These are phyloP conservation scores for Arctium lappa DNA, from an alignment of 129 eudicot species.

Conservation along the genomic window DNA sequence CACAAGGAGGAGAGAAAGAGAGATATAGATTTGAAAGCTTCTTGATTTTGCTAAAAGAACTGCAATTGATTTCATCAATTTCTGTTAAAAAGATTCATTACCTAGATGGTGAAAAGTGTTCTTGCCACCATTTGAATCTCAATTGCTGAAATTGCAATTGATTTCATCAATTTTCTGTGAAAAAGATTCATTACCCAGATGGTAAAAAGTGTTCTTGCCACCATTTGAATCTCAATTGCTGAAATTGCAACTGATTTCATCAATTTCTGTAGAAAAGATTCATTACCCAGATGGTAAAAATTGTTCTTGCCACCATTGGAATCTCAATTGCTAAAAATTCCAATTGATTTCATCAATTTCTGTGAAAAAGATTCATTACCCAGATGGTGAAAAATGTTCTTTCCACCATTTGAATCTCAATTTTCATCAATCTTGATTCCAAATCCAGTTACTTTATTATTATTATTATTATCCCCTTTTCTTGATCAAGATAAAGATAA, in stretches of 20 bases:
- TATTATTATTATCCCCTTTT: neutral
- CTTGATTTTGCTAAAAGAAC: no score
- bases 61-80: no score
- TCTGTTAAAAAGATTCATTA: no score
- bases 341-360: neutral
- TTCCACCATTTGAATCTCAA: slow-evolving; percentile 12
- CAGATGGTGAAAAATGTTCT: slow-evolving; percentile 33
- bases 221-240: neutral
- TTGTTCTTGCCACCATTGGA: no score
- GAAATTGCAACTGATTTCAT: no score
- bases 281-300: no score
- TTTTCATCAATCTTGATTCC: neutral
- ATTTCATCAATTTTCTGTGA: neutral
- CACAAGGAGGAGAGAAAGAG: neutral
- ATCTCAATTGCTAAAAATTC: no score
- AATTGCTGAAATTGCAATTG: no score
- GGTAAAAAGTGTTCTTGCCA: slow-evolving; percentile 32
- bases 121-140: slow-evolving; percentile 18
- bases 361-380: neutral
- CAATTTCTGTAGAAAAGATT: no score
- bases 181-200: neutral
- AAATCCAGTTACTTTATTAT: neutral
- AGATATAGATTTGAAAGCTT: no score
- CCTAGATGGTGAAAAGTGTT: slow-evolving; percentile 30
- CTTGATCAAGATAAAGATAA: neutral